Base-by-base conservation (phyloP, 73 alveolate species). In the Paramecium pentaurelia region DNA sequence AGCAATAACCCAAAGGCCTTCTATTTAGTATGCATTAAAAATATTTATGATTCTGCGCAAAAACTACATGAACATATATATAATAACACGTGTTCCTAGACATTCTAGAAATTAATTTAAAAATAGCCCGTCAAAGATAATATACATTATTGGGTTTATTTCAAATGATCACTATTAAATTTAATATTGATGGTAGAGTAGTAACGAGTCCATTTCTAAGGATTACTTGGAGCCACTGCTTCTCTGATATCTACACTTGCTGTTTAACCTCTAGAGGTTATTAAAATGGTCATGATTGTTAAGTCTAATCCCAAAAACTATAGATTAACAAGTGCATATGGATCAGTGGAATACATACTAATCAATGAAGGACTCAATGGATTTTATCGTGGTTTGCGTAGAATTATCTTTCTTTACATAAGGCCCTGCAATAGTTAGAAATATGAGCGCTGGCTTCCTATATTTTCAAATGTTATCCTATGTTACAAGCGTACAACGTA, bases 371-470 rank as follows among this genome's bases (percentile, higher is more conserved):
- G 88, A n/a, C 6, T 32, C 10, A 32, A 87, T 14, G 93, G 93
- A 30, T 87, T 60, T 37, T 87, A 64, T 60, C 64, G 93, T 2
- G 93, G 93, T 9, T 37, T 75, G 60, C 30, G 88, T 75, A 75
- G 36, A n/a, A 12, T 75, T 37, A 12, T 37, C 42, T 20, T 5
- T 20, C 51, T 22, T 68, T 32, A 68, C 42, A 75, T 87, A 60
- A 37, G 89, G 77, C 22, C 93, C 93, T 22, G 93, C 84, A 27
- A 40, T 87, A 60, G 88, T 87, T 20, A 73, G 93, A 64, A 64
- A 73, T 64, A 64, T 51, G 84, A 49, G 88, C 20, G 93, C 88
- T 12, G 86, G 88, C 10, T 87, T 77, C 45, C 60, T 87, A 42
- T 87, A 87, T 54, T 87, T 87, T 58, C 64, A 73, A 27, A 42